These are phyloP conservation scores for Stagonosporopsis tanaceti DNA, from an alignment of 2,329 filamentous ascomycete genomes.

Conservation along the genomic window DNA sequence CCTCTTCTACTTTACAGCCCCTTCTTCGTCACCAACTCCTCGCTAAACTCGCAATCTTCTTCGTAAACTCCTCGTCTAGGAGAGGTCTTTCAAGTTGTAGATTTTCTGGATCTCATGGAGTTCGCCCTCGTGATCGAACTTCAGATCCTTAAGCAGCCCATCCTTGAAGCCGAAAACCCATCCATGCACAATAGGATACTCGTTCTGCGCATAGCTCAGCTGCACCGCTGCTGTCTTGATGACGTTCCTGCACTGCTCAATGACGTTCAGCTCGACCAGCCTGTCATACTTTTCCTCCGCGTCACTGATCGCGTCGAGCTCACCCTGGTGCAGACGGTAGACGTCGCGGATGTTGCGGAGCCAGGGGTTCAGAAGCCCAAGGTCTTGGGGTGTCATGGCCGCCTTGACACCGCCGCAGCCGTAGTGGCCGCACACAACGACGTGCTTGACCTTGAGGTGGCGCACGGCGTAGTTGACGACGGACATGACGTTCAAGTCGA, in stretches of 20 bases:
- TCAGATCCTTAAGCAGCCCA: constrained; percentile 70
- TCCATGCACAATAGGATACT: constrained; percentile 74
- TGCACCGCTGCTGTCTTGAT: constrained; percentile 62
- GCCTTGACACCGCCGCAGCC: constrained; percentile 72
- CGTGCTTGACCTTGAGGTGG: constrained; percentile 66
- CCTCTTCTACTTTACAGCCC: constrained; percentile 8
- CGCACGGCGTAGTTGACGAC: constrained; percentile 53
- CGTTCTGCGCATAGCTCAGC: constrained; percentile 67
- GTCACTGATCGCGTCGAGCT: constrained; percentile 63
- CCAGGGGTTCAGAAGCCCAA: constrained; percentile 77
- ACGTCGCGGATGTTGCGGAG: constrained; percentile 77
- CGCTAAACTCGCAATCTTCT: constrained; percentile 7
- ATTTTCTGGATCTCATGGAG: constrained; percentile 69
- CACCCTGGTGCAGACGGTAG: constrained; percentile 73
- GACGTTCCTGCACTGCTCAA: constrained; percentile 50
- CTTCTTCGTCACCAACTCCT: constrained; percentile 9
- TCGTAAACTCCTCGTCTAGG: constrained; percentile 3
- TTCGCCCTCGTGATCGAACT: constrained; percentile 67
- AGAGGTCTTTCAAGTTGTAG: constrained; percentile 58
- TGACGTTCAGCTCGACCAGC: constrained; percentile 50
- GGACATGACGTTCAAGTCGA: constrained; percentile 53
- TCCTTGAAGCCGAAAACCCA: constrained; percentile 77
- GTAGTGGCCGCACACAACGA: constrained; percentile 75
- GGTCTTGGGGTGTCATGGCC: constrained; percentile 69
- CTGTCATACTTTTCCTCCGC: constrained; percentile 42